These are phyloP conservation scores for Westerdykella aurantiaca DNA, from an alignment of 2,329 filamentous ascomycete species.

Conservation along the genomic window DNA sequence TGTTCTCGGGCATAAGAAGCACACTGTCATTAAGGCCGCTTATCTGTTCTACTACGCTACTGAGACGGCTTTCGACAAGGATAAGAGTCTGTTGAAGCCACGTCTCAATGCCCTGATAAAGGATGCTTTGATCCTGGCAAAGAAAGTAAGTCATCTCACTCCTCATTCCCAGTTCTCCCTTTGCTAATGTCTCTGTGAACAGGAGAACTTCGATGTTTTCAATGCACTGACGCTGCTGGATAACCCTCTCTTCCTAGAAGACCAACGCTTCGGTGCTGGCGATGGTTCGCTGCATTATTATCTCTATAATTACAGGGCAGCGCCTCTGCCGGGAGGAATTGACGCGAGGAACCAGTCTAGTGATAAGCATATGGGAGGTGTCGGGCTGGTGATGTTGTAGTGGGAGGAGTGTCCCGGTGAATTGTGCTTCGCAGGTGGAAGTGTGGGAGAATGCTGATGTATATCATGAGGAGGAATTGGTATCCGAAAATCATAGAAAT, in stretches of 20 bases:
- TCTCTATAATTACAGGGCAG: conserved; percentile 91
- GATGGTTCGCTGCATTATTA: conserved; percentile 97
- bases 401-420: no score
- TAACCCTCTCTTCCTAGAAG: conserved; percentile 85
- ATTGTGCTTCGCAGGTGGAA: no score
- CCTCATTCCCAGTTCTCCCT: background rate
- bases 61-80: conserved; percentile 63
- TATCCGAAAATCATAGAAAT: no score
- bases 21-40: conserved; percentile 76
- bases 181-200: conserved; percentile 4
- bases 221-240: conserved; percentile 92
- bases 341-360: conserved; percentile 74
- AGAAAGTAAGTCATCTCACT: conserved; percentile 50
- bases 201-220: conserved; percentile 86
- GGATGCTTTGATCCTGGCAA: conserved; percentile 83
- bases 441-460: no score
- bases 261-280: conserved; percentile 90
- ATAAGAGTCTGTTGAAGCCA: conserved; percentile 61
- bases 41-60: conserved; percentile 98
- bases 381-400: conserved; percentile 81
- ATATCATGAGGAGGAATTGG: no score
- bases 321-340: conserved; percentile 78
- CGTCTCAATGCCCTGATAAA: conserved; percentile 74
- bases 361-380: conserved; percentile 70
- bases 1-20: conserved; percentile 74